Percentiles rank a stretch among this genome's conserved stretches.
Conservation (phyloP, 768 basidiomycete species). For the Boletus vinaceobasis region DNA sequence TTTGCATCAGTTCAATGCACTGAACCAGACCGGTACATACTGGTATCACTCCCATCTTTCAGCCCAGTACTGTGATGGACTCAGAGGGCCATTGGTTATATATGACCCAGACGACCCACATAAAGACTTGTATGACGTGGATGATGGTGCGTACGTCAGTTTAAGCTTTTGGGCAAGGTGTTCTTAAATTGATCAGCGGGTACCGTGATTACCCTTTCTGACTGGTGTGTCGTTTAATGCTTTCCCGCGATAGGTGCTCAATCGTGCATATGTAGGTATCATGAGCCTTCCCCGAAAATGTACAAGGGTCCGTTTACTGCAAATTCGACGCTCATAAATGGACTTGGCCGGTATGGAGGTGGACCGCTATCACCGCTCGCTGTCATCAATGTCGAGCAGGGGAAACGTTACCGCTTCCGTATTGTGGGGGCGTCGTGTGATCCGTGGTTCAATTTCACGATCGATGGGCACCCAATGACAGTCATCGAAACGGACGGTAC, state of each 20-base stretch:
- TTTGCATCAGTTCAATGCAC: constrained; percentile 21
- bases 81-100: constrained; percentile 33
- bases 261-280: constrained; percentile 20
- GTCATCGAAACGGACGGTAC: constrained; percentile 47
- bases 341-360: constrained; percentile 34
- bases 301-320: constrained; percentile 11
- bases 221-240: constrained; percentile 5
- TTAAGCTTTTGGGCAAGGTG: background rate
- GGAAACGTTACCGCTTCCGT: constrained; percentile 37
- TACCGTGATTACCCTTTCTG: constrained; percentile 43
- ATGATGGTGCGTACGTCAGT: constrained; percentile 32
- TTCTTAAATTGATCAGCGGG: constrained; percentile 13
- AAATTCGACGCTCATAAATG: constrained; percentile 38
- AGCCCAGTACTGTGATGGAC: constrained; percentile 36
- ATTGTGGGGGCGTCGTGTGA: constrained; percentile 41
- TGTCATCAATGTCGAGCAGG: constrained; percentile 34
- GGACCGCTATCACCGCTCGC: constrained; percentile 34
- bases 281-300: constrained; percentile 7
- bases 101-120: constrained; percentile 43
- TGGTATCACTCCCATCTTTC: constrained; percentile 38
- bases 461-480: constrained; percentile 43
- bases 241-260: constrained; percentile 28
- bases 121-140: constrained; percentile 38
- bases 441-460: constrained; percentile 40
- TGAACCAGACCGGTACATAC: constrained; percentile 25